Percentiles rank a stretch among this genome's conserved stretches.
Conservation (phyloP, 805 yeast genomes). For the Teunomyces aglyptinius region DNA sequence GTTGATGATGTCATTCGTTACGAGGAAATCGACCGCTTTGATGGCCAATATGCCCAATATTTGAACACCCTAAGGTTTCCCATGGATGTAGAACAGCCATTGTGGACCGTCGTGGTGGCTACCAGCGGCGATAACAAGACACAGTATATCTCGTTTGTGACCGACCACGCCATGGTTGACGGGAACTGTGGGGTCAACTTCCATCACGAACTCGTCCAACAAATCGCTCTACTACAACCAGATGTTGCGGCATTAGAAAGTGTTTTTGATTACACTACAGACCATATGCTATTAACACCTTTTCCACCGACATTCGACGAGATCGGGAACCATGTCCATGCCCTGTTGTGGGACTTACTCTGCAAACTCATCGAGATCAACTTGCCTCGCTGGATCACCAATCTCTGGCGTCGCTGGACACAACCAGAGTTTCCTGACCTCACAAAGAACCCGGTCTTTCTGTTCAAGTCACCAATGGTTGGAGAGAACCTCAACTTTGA, state of each 20-base stretch:
- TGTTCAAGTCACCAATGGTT: background rate
- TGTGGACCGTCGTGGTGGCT: background rate
- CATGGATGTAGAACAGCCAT: background rate
- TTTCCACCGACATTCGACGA: conserved; percentile 1
- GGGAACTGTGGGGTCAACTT: conserved; percentile 31
- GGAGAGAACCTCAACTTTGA: conserved; percentile 1
- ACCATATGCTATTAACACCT: background rate
- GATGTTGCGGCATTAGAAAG: background rate
- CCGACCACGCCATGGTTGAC: conserved; percentile 23
- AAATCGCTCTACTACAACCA: conserved; percentile 9
- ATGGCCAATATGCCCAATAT: background rate
- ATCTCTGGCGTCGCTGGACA: background rate
- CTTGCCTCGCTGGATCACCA: background rate
- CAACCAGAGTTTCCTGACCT: background rate
- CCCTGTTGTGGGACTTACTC: background rate
- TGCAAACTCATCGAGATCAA: background rate
- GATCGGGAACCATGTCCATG: background rate
- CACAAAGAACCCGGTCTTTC: background rate
- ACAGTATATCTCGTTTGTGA: conserved; percentile 15
- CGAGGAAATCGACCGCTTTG: background rate
- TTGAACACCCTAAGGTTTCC: background rate
- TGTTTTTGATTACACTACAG: background rate
- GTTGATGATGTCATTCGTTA: background rate
- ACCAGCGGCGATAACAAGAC: background rate
- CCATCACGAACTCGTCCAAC: conserved; percentile 22